Percentiles rank a stretch among this genome's conserved stretches.
Evolutionary conservation across 225 moss, liverwort and hornwort genomes (phyloP).

Genomic region (Ulota crispa): DNA sequence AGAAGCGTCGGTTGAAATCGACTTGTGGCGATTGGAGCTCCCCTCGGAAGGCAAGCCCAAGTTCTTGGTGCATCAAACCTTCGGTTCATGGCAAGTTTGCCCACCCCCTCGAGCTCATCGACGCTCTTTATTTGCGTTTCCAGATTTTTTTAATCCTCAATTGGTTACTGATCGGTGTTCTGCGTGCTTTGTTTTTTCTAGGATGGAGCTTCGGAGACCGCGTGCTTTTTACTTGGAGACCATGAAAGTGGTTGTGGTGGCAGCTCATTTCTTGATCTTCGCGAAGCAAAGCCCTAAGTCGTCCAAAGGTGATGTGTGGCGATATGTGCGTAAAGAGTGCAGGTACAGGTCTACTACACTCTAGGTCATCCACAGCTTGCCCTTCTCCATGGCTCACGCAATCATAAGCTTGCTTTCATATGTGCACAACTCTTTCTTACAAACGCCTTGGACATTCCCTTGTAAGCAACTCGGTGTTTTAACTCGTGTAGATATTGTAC

Average conservation of each 20-base stretch:
- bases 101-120: background rate
- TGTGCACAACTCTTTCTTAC: background rate
- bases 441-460: background rate
- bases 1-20: conserved; percentile 48
- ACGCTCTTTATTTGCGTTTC: no score
- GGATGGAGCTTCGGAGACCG: conserved; percentile 59
- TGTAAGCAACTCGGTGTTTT: no score
- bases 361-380: background rate
- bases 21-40: conserved; percentile 54
- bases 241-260: conserved; percentile 54
- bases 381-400: background rate
- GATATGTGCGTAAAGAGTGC: conserved; percentile 59
- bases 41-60: conserved; percentile 52
- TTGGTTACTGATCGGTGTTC: background rate
- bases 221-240: conserved; percentile 49
- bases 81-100: conserved; percentile 49
- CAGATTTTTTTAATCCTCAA: background rate
- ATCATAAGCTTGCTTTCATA: background rate
- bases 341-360: conserved; percentile 26
- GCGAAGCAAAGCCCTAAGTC: conserved; percentile 54
- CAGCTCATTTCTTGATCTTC: conserved; percentile 61
- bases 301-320: conserved; percentile 60
- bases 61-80: conserved; percentile 57
- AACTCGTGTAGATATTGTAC: background rate
- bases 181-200: background rate